A percentile compares a stretch with the other conserved stretches of the same genome.
Conservation (phyloP, 805 yeast species). For the Lipomyces lipofer region DNA sequence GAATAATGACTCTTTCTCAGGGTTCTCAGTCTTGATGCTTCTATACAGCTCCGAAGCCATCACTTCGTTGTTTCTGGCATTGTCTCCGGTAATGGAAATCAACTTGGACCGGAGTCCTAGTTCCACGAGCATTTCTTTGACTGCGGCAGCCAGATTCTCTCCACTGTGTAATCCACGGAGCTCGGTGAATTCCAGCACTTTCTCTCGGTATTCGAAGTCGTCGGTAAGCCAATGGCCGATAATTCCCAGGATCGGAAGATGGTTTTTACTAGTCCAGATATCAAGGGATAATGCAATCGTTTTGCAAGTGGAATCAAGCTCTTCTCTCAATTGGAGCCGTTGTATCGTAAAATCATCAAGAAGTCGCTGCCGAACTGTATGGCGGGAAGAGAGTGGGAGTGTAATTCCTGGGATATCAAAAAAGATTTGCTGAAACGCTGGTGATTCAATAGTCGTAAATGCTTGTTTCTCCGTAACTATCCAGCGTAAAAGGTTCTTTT, state of each 20-base stretch:
- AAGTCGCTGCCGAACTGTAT: neutral
- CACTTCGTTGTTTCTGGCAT: neutral
- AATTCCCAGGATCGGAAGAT: neutral
- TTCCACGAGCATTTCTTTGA: neutral
- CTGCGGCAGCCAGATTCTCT: too few species aligned
- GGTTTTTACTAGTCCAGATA: slow-evolving; percentile 3
- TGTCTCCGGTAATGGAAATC: slow-evolving; percentile 6
- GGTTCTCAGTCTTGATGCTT: neutral
- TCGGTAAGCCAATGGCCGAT: neutral
- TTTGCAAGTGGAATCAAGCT: neutral
- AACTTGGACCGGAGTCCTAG: neutral
- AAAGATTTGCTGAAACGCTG: neutral
- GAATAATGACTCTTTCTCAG: neutral
- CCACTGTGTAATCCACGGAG: slow-evolving; percentile 1
- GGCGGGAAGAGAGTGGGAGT: neutral
- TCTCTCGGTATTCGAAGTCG: slow-evolving; percentile 1
- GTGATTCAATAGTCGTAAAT: neutral
- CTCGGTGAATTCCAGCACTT: neutral
- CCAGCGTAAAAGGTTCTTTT: slow-evolving; percentile 1
- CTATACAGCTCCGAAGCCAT: slow-evolving; percentile 1
- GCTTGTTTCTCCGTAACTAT: slow-evolving; percentile 4
- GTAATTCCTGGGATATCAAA: slow-evolving; percentile 1
- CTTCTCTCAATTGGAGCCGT: neutral
- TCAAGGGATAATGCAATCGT: slow-evolving; percentile 1
- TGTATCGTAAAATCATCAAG: neutral